A percentile compares a stretch with the other conserved stretches of the same genome.
phyloP scores from a whole-genome alignment of 2,329 filamentous ascomycete genomes.

The Aureobasidium leucospermi region DNA sequence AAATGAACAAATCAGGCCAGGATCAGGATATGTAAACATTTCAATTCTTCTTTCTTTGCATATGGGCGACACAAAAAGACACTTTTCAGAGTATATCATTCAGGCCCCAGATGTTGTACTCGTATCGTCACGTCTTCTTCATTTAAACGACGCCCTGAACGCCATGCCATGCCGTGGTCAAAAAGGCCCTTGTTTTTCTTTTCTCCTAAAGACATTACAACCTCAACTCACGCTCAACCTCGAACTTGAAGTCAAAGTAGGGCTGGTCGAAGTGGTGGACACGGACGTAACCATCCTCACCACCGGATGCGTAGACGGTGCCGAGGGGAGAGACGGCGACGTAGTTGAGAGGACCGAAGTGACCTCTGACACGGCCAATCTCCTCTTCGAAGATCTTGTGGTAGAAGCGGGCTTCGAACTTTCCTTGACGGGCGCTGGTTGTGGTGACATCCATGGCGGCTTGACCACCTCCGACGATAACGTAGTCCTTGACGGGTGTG shows the following conservation, averaged over 20 bases:
- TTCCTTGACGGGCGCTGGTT: constrained; percentile 87
- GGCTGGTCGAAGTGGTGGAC: constrained; percentile 98
- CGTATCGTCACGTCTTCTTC: not conserved
- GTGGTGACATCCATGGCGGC: constrained; percentile 98
- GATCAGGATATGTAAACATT: not conserved
- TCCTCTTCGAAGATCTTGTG: constrained; percentile 99
- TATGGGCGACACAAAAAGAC: not conserved
- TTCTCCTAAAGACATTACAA: constrained; percentile 21
- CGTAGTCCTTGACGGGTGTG: constrained; percentile 92
- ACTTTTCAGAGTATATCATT: constrained; percentile 3
- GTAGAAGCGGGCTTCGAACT: constrained; percentile 99
- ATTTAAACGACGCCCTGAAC: constrained; percentile 3
- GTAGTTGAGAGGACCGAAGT: constrained; percentile 95
- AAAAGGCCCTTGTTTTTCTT: constrained; percentile 20
- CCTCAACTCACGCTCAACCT: constrained; percentile 78
- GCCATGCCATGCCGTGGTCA: constrained; percentile 21
- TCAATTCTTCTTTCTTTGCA: not conserved
- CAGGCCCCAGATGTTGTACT: not conserved
- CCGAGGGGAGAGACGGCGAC: constrained; percentile 89
- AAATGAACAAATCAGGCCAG: not conserved
- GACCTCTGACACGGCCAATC: constrained; percentile 90
- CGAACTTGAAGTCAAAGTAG: constrained; percentile 98
- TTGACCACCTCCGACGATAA: constrained; percentile 96
- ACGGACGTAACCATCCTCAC: constrained; percentile 97
- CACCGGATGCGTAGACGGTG: constrained; percentile 87